Evolutionary conservation across 2,329 filamentous ascomycete genomes (phyloP).

Genomic region (Fusarium hainanense): DNA sequence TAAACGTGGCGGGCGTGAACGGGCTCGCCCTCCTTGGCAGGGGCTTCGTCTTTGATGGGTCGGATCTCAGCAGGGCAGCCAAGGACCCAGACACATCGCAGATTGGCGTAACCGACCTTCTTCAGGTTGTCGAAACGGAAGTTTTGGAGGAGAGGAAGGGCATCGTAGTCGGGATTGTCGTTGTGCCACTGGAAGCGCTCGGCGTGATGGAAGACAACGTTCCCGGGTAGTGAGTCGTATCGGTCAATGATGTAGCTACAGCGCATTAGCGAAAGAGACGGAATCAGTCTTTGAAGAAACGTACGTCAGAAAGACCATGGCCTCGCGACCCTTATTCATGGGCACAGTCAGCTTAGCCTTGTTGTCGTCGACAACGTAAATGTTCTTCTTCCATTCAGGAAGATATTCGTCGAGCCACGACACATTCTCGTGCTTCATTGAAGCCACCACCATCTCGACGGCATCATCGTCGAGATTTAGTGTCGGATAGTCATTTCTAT

Average conservation of each 20-base stretch:
- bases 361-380: slow-evolving; percentile 66
- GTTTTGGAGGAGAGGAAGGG: slow-evolving; percentile 60
- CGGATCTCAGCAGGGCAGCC: slow-evolving; percentile 65
- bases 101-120: slow-evolving; percentile 67
- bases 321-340: slow-evolving; percentile 62
- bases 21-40: slow-evolving; percentile 47
- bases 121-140: slow-evolving; percentile 63
- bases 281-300: slow-evolving; percentile 4
- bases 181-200: slow-evolving; percentile 65
- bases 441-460: slow-evolving; percentile 50
- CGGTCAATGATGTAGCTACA: slow-evolving; percentile 61
- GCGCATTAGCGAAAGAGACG: slow-evolving; percentile 12
- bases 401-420: slow-evolving; percentile 58
- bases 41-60: slow-evolving; percentile 53
- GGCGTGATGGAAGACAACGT: slow-evolving; percentile 61
- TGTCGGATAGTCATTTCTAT: slow-evolving; percentile 26
- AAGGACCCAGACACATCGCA: slow-evolving; percentile 68
- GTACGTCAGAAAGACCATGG: slow-evolving; percentile 64
- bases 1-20: slow-evolving; percentile 57
- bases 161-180: slow-evolving; percentile 65
- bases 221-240: slow-evolving; percentile 59
- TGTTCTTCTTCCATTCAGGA: slow-evolving; percentile 61
- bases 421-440: slow-evolving; percentile 49
- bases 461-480: slow-evolving; percentile 43
- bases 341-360: slow-evolving; percentile 60